phyloP scores from a whole-genome alignment of 148 eudicot species.

The Vaccinium myrtillus region DNA sequence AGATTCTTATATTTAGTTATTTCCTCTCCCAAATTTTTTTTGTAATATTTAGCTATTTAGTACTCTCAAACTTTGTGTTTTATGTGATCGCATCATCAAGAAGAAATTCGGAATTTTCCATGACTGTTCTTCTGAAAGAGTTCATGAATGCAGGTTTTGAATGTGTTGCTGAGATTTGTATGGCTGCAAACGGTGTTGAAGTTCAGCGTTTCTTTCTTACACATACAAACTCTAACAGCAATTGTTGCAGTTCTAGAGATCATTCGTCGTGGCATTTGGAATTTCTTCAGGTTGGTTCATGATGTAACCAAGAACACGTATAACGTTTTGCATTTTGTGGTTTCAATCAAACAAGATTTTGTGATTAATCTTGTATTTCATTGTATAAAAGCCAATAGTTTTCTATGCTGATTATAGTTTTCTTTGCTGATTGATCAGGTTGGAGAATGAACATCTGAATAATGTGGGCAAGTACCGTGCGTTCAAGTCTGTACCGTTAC shows the following conservation, averaged over 20 bases:
- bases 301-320: neutral
- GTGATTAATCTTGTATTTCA: neutral
- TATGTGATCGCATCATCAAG: neutral
- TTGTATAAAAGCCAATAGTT: neutral
- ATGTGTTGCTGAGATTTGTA: slow-evolving; percentile 68
- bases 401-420: neutral
- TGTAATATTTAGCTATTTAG: too few relatives aligned
- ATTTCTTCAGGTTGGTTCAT: slow-evolving; percentile 67
- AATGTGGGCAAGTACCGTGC: slow-evolving; percentile 2
- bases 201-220: slow-evolving; percentile 41
- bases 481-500: neutral
- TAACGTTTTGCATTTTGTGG: neutral
- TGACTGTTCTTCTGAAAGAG: neutral
- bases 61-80: neutral
- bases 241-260: slow-evolving; percentile 70
- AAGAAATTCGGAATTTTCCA: neutral
- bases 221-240: slow-evolving; percentile 45
- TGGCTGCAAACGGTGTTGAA: slow-evolving; percentile 74
- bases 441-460: slow-evolving; percentile 9
- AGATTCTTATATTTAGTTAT: neutral
- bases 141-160: slow-evolving; percentile 41
- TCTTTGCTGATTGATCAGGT: slow-evolving; percentile 6
- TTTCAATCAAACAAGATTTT: neutral
- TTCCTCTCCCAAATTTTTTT: too few relatives aligned
- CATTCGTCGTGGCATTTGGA: slow-evolving; percentile 88